phyloP scores from a whole-genome alignment of 495 filamentous ascomycete species.

The Glarea lozoyensis region DNA sequence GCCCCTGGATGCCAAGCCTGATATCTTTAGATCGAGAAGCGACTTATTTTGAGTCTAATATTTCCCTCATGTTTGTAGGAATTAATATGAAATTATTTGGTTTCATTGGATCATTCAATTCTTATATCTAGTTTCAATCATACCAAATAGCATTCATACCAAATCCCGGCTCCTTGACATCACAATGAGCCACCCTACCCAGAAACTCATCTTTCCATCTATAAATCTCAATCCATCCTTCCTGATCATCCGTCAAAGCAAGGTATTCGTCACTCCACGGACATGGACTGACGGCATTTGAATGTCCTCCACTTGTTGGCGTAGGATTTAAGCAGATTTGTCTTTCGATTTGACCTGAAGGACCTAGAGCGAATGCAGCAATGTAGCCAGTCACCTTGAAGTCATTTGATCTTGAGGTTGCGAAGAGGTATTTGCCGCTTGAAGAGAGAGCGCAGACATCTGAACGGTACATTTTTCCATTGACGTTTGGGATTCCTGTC shows the following conservation, averaged over 20 bases:
- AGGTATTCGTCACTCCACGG: constrained; percentile 79
- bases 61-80: no score
- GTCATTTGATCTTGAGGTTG: constrained; percentile 68
- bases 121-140: constrained; percentile 53
- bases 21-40: no score
- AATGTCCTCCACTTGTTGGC: constrained; percentile 76
- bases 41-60: no score
- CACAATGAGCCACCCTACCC: constrained; percentile 60
- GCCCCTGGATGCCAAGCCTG: no score
- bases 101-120: no score
- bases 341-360: constrained; percentile 58
- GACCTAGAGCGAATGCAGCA: constrained; percentile 63
- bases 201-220: constrained; percentile 72
- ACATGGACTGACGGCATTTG: constrained; percentile 72
- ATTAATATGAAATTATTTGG: no score
- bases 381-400: constrained; percentile 73
- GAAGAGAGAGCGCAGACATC: constrained; percentile 65
- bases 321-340: constrained; percentile 76
- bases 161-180: constrained; percentile 73
- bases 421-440: constrained; percentile 64
- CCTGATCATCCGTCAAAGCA: constrained; percentile 75
- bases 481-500: constrained; percentile 37
- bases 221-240: constrained; percentile 80
- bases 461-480: constrained; percentile 52
- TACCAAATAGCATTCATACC: constrained; percentile 92